Evolutionary conservation across 106 monocot species (phyloP).

Genomic region (Apostasia ramifera): DNA sequence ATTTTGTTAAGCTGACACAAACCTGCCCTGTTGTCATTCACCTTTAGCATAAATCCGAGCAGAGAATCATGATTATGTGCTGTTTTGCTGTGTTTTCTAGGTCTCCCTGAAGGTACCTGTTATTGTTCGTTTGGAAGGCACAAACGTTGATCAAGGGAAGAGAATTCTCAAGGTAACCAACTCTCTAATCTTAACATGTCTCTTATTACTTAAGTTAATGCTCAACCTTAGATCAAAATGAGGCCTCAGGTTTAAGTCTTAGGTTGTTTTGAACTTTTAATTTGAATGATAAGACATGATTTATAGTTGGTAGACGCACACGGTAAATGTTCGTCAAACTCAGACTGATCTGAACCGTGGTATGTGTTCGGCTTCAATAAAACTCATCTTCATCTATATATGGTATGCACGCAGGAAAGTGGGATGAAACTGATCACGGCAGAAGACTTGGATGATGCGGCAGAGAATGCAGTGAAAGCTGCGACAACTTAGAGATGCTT

Average conservation of each 20-base stretch:
- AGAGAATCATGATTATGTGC: background rate
- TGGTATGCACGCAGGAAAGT: slow-evolving; percentile 53
- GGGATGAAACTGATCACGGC: slow-evolving; percentile 87
- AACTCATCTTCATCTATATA: background rate
- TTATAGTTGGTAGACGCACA: too few species aligned
- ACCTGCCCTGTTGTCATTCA: too few species aligned
- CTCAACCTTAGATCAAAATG: too few species aligned
- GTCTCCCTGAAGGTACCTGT: slow-evolving; percentile 89
- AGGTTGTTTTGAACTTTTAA: background rate
- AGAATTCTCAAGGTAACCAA: slow-evolving; percentile 84
- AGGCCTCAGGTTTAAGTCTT: background rate
- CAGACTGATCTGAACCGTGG: too few species aligned
- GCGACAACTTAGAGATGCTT: slow-evolving; percentile 15
- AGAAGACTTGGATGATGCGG: slow-evolving; percentile 95
- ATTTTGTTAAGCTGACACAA: too few species aligned
- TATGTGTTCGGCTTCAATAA: background rate
- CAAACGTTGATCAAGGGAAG: slow-evolving; percentile 97
- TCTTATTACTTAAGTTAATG: background rate
- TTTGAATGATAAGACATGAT: background rate
- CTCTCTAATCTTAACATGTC: background rate
- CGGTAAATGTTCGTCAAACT: too few species aligned
- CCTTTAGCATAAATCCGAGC: too few species aligned
- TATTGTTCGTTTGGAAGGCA: slow-evolving; percentile 92
- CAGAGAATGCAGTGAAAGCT: slow-evolving; percentile 91
- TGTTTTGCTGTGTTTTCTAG: slow-evolving; percentile 15